Evolutionary conservation across 257 asterid species (phyloP).

Genomic region (Catharanthus roseus): DNA sequence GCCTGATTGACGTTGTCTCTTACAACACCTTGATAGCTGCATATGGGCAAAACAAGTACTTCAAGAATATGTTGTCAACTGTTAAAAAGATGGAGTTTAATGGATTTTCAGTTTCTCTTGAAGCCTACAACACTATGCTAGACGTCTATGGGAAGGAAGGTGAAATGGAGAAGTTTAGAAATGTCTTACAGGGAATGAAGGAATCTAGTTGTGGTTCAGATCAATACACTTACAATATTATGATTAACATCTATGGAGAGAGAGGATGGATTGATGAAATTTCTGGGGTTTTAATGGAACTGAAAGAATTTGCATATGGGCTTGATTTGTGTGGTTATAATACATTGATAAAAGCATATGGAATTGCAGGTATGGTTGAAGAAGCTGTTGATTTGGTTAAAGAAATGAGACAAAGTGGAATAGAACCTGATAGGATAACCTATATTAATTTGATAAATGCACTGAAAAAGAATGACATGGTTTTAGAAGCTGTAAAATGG

Average conservation of each 20-base stretch:
- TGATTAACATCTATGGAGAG: constrained; percentile 78
- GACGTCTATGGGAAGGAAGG: constrained; percentile 94
- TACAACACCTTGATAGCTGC: constrained; percentile 88
- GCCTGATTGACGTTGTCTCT: constrained; percentile 60
- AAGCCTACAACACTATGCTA: constrained; percentile 82
- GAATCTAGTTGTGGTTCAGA: constrained; percentile 55
- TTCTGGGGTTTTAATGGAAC: constrained; percentile 39
- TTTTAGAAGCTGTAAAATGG: constrained; percentile 95
- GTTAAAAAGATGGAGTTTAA: constrained; percentile 69
- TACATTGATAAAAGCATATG: constrained; percentile 85
- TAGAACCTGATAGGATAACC: constrained; percentile 68
- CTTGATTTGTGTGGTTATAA: constrained; percentile 88
- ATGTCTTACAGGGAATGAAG: constrained; percentile 70
- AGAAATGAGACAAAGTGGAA: constrained; percentile 75
- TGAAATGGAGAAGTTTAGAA: constrained; percentile 78
- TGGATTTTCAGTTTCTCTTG: constrained; percentile 81
- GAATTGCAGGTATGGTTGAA: constrained; percentile 85
- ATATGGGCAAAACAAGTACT: constrained; percentile 63
- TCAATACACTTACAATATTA: constrained; percentile 60
- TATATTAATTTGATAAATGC: constrained; percentile 62
- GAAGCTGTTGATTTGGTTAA: constrained; percentile 68
- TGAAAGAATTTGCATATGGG: constrained; percentile 48
- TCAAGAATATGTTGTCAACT: constrained; percentile 67
- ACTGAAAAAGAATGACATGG: constrained; percentile 66
- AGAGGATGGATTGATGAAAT: constrained; percentile 83